Percentiles rank a stretch among this genome's conserved stretches.
Conservation (phyloP, 176 grass and related monocot genomes). For the Zizania latifolia region DNA sequence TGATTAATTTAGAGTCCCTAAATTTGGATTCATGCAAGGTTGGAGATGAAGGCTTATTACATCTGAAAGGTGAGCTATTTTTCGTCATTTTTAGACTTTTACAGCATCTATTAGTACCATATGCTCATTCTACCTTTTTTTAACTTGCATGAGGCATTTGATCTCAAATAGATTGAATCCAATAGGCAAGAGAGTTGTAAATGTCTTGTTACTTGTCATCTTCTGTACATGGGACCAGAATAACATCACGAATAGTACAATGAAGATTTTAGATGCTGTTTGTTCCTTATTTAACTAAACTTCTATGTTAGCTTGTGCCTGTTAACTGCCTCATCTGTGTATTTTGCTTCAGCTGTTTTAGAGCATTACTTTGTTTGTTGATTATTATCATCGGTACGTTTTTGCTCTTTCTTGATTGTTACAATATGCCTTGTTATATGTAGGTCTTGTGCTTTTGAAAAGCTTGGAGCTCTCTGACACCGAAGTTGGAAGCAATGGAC, state of each 20-base stretch:
- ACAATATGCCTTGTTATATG: slow-evolving; percentile 20
- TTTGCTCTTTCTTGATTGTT: background rate
- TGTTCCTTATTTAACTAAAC: background rate
- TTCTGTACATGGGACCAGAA: background rate
- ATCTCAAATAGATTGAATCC: background rate
- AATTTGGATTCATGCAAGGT: slow-evolving; percentile 96
- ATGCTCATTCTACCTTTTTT: background rate
- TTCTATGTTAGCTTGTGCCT: background rate
- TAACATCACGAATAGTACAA: background rate
- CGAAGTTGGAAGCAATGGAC: slow-evolving; percentile 71
- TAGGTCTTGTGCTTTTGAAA: slow-evolving; percentile 71
- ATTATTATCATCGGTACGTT: background rate
- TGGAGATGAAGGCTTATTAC: slow-evolving; percentile 65
- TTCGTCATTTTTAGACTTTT: background rate
- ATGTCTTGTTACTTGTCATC: background rate
- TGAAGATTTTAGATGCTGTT: background rate
- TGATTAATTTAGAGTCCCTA: slow-evolving; percentile 78
- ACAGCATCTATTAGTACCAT: background rate
- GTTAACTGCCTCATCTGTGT: background rate
- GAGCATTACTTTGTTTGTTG: background rate
- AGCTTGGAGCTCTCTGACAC: slow-evolving; percentile 83
- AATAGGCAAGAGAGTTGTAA: background rate
- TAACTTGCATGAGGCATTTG: background rate
- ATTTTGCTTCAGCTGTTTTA: background rate
- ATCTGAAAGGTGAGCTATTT: slow-evolving; percentile 62